phyloP scores from a whole-genome alignment of 768 basidiomycete genomes.

The Lyophyllum shimeji region DNA sequence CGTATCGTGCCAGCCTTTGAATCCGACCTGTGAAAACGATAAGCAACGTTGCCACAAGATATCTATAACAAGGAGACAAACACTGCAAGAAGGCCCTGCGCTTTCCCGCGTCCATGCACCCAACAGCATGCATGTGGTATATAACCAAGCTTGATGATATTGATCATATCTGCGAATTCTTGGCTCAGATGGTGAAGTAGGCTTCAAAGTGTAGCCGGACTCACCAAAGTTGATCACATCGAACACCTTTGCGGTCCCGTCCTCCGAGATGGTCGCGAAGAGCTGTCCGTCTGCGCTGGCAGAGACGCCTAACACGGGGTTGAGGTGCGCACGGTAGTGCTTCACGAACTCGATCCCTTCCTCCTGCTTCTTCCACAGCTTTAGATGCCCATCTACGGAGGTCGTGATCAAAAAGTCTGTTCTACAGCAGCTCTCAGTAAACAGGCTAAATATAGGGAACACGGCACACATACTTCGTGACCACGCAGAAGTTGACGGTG shows the following conservation, averaged over 20 bases:
- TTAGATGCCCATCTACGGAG: slow-evolving; percentile 91
- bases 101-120: slow-evolving; percentile 89
- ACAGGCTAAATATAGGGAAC: background rate
- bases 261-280: slow-evolving; percentile 90
- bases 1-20: slow-evolving; percentile 69
- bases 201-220: slow-evolving; percentile 22
- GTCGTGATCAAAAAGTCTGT: slow-evolving; percentile 94
- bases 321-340: slow-evolving; percentile 91
- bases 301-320: slow-evolving; percentile 74
- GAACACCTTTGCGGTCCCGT: slow-evolving; percentile 92
- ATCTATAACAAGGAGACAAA: slow-evolving; percentile 35
- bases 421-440: slow-evolving; percentile 37
- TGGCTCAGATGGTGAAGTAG: background rate
- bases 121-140: slow-evolving; percentile 90
- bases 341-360: slow-evolving; percentile 97
- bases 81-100: slow-evolving; percentile 87
- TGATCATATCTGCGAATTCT: slow-evolving; percentile 85
- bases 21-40: slow-evolving; percentile 63
- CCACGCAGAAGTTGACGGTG: slow-evolving; percentile 81
- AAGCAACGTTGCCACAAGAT: slow-evolving; percentile 10
- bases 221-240: slow-evolving; percentile 97
- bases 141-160: slow-evolving; percentile 89
- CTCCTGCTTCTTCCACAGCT: slow-evolving; percentile 99
- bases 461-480: slow-evolving; percentile 69
- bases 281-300: slow-evolving; percentile 90